Evolutionary conservation across 495 filamentous ascomycete genomes (phyloP).

Genomic region (Rusavskia elegans): DNA sequence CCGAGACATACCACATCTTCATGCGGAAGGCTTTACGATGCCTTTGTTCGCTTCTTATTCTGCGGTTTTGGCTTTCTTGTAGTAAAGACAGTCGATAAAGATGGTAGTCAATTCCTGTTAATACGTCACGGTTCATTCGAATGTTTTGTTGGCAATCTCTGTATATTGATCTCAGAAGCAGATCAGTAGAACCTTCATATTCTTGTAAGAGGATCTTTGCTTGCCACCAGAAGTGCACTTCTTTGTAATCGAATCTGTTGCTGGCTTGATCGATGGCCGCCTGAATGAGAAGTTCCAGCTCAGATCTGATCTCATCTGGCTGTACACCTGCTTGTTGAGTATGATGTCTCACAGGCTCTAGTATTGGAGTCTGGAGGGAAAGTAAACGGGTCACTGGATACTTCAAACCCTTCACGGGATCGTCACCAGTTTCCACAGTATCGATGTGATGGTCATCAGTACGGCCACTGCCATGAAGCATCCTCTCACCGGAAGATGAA

Average conservation of each 20-base stretch:
- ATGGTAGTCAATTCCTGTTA: neutral
- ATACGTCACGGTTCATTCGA: neutral
- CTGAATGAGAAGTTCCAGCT: neutral
- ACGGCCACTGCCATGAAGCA: too few species aligned
- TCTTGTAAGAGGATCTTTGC: neutral
- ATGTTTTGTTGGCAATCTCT: neutral
- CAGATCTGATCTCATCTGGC: neutral
- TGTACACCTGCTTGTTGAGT: neutral
- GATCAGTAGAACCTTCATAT: neutral
- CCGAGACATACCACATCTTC: conserved; percentile 99
- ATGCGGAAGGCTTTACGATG: conserved; percentile 48
- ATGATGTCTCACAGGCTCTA: too few species aligned
- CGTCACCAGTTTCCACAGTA: neutral
- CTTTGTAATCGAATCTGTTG: neutral
- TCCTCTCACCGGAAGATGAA: neutral
- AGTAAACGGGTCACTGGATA: neutral
- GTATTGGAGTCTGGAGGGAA: too few species aligned
- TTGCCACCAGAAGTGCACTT: neutral
- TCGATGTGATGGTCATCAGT: neutral
- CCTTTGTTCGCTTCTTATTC: conserved; percentile 22
- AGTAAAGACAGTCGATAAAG: conserved; percentile 1
- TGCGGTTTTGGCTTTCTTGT: conserved; percentile 2
- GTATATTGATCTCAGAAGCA: neutral
- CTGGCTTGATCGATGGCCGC: neutral
- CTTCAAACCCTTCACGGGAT: neutral